Conservation (phyloP, 352 stramenopile genomes). For the Globisporangium canariense region DNA sequence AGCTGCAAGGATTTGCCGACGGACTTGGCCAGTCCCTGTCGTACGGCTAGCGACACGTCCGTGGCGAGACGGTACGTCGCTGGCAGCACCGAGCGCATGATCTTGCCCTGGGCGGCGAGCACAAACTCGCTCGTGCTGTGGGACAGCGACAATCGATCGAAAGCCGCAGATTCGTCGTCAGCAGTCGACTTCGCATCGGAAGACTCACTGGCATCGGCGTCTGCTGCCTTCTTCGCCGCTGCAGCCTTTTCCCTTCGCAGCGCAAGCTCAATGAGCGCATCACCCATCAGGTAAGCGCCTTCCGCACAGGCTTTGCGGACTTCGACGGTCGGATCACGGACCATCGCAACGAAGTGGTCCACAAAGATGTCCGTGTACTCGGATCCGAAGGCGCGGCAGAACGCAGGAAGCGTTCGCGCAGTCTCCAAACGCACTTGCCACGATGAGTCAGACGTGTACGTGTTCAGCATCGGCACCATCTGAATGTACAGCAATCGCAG, state of each 20-base stretch:
- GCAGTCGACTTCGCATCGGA: background rate
- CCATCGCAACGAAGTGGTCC: conserved; percentile 85
- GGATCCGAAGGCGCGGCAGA: conserved; percentile 68
- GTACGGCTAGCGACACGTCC: conserved; percentile 74
- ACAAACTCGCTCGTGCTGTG: conserved; percentile 34
- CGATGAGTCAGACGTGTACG: conserved; percentile 82
- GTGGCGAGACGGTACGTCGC: conserved; percentile 76
- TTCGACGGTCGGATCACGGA: conserved; percentile 81
- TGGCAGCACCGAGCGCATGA: conserved; percentile 73
- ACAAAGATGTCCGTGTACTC: conserved; percentile 86
- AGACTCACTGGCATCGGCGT: background rate
- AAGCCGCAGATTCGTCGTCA: conserved; percentile 25
- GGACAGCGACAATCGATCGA: conserved; percentile 21
- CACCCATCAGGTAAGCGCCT: conserved; percentile 55
- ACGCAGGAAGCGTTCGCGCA: conserved; percentile 65
- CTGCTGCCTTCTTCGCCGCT: background rate
- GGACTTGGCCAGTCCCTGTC: conserved; percentile 67
- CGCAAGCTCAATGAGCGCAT: conserved; percentile 52
- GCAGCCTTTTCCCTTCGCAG: conserved; percentile 22
- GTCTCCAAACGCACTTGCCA: conserved; percentile 86
- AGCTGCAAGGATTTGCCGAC: conserved; percentile 73
- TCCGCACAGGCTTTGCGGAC: conserved; percentile 76
- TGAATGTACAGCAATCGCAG: conserved; percentile 73
- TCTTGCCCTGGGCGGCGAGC: conserved; percentile 70
- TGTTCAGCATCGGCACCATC: conserved; percentile 88